A percentile compares a stretch with the other conserved stretches of the same genome.
Evolutionary conservation across 257 asterid genomes (phyloP).

Genomic region (Lantana camara): DNA sequence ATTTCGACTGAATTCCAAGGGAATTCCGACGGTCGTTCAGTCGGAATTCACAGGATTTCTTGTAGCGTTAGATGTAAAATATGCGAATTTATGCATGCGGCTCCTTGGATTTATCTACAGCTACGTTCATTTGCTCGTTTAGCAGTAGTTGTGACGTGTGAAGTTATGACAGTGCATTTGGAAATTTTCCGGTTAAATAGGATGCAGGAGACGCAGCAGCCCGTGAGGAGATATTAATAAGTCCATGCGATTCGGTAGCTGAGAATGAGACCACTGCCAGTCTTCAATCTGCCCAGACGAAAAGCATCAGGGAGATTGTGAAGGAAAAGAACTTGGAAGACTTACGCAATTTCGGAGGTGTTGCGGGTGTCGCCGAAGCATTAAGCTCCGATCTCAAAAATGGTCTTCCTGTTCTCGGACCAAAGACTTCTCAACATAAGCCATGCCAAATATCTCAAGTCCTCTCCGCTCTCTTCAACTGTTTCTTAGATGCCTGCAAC

Average conservation of each 20-base stretch:
- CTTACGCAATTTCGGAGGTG: constrained; percentile 28
- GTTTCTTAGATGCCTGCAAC: constrained; percentile 28
- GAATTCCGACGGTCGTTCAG: too few relatives aligned
- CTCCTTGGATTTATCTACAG: too few relatives aligned
- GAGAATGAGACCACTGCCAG: neutral
- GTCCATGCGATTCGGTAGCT: neutral
- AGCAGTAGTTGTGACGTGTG: too few relatives aligned
- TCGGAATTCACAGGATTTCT: too few relatives aligned
- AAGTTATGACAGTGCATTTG: too few relatives aligned
- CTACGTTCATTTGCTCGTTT: too few relatives aligned
- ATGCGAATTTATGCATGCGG: too few relatives aligned
- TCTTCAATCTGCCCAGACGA: constrained; percentile 17
- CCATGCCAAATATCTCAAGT: neutral
- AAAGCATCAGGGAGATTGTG: constrained; percentile 13
- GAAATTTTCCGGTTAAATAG: neutral
- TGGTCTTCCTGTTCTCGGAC: constrained; percentile 5
- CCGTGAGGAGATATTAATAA: neutral
- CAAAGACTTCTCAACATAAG: neutral
- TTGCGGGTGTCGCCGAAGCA: constrained; percentile 28
- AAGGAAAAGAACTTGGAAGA: constrained; percentile 9
- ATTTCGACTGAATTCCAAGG: too few relatives aligned
- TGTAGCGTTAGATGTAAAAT: too few relatives aligned
- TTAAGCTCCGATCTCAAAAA: constrained; percentile 26
- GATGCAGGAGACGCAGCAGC: neutral
- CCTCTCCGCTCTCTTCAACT: constrained; percentile 9